These are phyloP conservation scores for Hemisphaericaspora xylanilytica DNA, from an alignment of 1,139 yeast genomes.

Conservation along the genomic window DNA sequence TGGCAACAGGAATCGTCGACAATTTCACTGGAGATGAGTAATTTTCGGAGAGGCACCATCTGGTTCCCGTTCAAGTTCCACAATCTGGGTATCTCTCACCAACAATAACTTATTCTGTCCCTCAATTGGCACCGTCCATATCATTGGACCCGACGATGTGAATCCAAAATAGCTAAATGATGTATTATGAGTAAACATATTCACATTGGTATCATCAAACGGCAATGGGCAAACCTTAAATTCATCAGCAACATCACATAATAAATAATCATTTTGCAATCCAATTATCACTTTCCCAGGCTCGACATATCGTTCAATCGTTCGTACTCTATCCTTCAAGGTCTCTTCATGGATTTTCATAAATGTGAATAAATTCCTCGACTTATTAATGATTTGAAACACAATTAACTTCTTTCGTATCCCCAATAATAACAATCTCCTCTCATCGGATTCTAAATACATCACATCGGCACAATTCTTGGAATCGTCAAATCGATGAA, in stretches of 20 bases:
- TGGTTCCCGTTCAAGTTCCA: slow-evolving; percentile 16
- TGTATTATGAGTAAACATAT: slow-evolving; percentile 19
- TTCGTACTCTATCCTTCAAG: slow-evolving; percentile 27
- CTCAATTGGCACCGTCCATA: slow-evolving; percentile 22
- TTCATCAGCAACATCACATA: slow-evolving; percentile 25
- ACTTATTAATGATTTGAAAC: slow-evolving; percentile 27
- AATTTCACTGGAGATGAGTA: slow-evolving; percentile 25
- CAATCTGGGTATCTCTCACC: slow-evolving; percentile 29
- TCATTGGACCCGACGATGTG: slow-evolving; percentile 20
- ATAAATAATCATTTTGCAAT: slow-evolving; percentile 25
- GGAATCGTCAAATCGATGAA: slow-evolving; percentile 31
- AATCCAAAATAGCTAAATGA: slow-evolving; percentile 33
- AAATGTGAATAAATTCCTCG: slow-evolving; percentile 32
- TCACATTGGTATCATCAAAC: slow-evolving; percentile 14
- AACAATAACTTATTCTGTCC: slow-evolving; percentile 19
- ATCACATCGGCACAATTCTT: slow-evolving; percentile 9
- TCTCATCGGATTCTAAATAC: slow-evolving; percentile 19
- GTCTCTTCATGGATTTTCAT: slow-evolving; percentile 24
- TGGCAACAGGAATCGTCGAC: slow-evolving; percentile 29
- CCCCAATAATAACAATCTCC: slow-evolving; percentile 27
- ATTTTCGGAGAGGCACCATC: slow-evolving; percentile 11
- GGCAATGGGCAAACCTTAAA: slow-evolving; percentile 19
- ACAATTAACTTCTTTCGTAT: slow-evolving; percentile 31
- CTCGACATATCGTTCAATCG: slow-evolving; percentile 17
- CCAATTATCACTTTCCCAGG: slow-evolving; percentile 24